Evolutionary conservation across 1,284 basidiomycete genomes (phyloP).

Genomic region (Cryptococcus sp.): DNA sequence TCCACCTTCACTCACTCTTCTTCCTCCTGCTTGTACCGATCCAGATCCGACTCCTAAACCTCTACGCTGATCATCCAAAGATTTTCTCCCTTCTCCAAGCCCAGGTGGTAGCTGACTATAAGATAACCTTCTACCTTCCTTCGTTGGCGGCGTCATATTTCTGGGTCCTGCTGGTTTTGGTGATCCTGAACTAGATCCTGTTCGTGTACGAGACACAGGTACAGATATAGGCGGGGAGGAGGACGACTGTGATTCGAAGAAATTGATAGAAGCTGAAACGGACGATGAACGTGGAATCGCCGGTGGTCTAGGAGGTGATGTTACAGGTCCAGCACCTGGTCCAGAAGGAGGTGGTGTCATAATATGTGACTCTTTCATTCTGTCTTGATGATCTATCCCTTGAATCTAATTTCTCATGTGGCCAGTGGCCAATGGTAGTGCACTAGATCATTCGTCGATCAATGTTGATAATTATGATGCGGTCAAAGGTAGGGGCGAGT

Average conservation of each 20-base stretch:
- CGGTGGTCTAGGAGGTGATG: neutral
- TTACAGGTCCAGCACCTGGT: neutral
- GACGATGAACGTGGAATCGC: neutral
- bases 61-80: neutral
- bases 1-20: neutral
- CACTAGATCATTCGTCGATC: no score
- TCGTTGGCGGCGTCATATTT: neutral
- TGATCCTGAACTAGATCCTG: neutral
- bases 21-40: neutral
- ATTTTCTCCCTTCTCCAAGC: neutral
- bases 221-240: neutral
- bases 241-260: conserved; percentile 1
- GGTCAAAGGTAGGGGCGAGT: no score
- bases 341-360: neutral
- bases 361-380: neutral
- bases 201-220: neutral
- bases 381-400: no score
- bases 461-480: no score
- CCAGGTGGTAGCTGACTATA: neutral
- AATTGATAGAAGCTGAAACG: conserved; percentile 1
- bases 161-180: neutral
- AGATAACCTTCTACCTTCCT: neutral
- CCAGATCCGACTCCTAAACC: neutral
- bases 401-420: no score
- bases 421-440: no score